Evolutionary conservation across 306 rosid genomes (phyloP).

Genomic region (Rosa persica): DNA sequence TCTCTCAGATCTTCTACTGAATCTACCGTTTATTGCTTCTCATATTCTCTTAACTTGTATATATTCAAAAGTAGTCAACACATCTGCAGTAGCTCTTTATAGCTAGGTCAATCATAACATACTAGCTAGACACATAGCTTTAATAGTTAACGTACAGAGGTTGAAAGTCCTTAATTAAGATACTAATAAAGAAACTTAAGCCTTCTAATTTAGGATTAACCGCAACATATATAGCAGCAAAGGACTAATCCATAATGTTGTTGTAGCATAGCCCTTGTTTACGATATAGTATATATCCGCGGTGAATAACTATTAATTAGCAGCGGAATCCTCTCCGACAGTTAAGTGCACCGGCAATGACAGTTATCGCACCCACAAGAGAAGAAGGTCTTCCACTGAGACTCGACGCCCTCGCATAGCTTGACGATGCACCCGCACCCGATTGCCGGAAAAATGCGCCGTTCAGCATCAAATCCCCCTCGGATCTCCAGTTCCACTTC

Average conservation of each 20-base stretch:
- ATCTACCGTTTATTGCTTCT: no score
- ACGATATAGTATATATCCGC: neutral
- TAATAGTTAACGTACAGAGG: neutral
- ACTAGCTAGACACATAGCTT: neutral
- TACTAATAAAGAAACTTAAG: neutral
- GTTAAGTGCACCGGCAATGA: constrained; percentile 67
- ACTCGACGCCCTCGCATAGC: constrained; percentile 69
- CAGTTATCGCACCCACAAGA: constrained; percentile 78
- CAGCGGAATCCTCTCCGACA: constrained; percentile 66
- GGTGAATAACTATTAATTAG: constrained; percentile 30
- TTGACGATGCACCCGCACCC: constrained; percentile 64
- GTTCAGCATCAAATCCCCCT: constrained; percentile 74
- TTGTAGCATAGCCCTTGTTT: neutral
- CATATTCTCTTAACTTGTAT: no score
- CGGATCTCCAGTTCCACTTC: constrained; percentile 87
- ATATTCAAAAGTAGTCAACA: neutral
- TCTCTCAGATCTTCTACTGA: no score
- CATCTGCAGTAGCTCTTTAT: neutral
- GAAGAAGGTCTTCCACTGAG: constrained; percentile 83
- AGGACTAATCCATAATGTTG: neutral
- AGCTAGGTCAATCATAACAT: neutral
- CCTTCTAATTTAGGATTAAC: neutral
- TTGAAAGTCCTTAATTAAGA: neutral
- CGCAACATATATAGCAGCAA: neutral
- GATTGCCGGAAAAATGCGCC: constrained; percentile 77